Base-by-base conservation (phyloP, 1,284 basidiomycete species). In the Puccinia polysora region DNA sequence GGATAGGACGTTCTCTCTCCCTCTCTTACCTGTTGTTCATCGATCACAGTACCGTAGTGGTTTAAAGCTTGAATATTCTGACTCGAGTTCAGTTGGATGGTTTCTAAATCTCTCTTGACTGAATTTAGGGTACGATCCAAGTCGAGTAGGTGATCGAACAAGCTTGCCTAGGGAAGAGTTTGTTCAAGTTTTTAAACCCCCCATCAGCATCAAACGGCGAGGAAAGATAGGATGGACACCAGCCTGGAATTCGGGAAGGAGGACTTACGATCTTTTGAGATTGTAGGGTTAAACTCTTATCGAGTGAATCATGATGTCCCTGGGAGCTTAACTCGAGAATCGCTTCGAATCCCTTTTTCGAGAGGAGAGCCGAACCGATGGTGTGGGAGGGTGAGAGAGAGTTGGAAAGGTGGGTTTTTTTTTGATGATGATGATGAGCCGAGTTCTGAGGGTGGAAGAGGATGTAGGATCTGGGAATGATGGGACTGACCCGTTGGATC, bases 1-100 rank as follows among this genome's bases (percentile, higher is more conserved):
- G 14, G 5, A 36, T 34, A 8, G 2, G 40, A 25, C 25, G 5
- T 20, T 5, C 7, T 15, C 15, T 30, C 25, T 20, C 2, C 14
- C 25, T 56, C 15, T 25, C 40, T 64, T 30, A 64, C 62, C 50
- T 64, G 45, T 15, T 64, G 25, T 36, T 64, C 62, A 40, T 50
- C 45, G n/a, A 64, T 47, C 18, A 23, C 36, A n/a, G 45, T 28
- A 20, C n/a, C 36, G 15, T 40, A 64, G 15, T 64, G 32, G 30
- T 45, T 49, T 6, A 64, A 20, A 10, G 20, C 3, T 23, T 45
- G 10, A n/a, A 47, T 32, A 45, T 45, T 40, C 30, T 47, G 32
- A 20, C n/a, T 36, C 10, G 62, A 64, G 8, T 8, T 25, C 43
- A 50, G 32, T 47, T 30, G 28, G 20, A 50, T 49, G 36, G 25